Conservation (phyloP, 768 basidiomycete genomes). For the Pisolithus tinctorius region DNA sequence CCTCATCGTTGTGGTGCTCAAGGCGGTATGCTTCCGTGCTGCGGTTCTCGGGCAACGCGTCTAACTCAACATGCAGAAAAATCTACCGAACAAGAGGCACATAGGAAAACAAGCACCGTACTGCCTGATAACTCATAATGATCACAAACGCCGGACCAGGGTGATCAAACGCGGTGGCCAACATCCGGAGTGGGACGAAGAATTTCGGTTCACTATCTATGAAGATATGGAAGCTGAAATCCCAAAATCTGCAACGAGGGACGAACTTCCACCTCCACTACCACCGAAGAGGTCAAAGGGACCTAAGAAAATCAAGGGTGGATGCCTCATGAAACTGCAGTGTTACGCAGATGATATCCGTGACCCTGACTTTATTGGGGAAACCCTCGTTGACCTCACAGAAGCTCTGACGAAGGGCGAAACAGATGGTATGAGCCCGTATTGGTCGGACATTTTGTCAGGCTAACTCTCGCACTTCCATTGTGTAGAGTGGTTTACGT, state of each 20-base stretch:
- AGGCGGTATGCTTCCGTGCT: slow-evolving; percentile 63
- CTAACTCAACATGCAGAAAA: slow-evolving; percentile 48
- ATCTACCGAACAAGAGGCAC: slow-evolving; percentile 84
- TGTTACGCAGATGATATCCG: slow-evolving; percentile 94
- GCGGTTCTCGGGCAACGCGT: slow-evolving; percentile 2
- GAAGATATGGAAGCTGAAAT: slow-evolving; percentile 65
- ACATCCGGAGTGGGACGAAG: slow-evolving; percentile 99
- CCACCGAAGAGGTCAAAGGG: slow-evolving; percentile 57
- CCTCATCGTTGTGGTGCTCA: slow-evolving; percentile 86
- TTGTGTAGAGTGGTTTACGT: slow-evolving; percentile 82
- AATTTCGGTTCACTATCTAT: slow-evolving; percentile 84
- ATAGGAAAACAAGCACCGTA: slow-evolving; percentile 98
- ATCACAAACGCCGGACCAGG: slow-evolving; percentile 82
- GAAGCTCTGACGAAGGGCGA: slow-evolving; percentile 92
- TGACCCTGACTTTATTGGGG: slow-evolving; percentile 95
- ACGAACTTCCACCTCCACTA: slow-evolving; percentile 54
- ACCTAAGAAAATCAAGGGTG: slow-evolving; percentile 55
- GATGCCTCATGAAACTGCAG: slow-evolving; percentile 67
- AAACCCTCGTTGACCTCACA: slow-evolving; percentile 78
- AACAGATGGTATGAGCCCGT: slow-evolving; percentile 72
- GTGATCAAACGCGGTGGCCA: slow-evolving; percentile 97
- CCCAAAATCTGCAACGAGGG: slow-evolving; percentile 33
- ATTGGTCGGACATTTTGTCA: not conserved
- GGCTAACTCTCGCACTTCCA: slow-evolving; percentile 8
- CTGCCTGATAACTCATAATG: slow-evolving; percentile 71